These are phyloP conservation scores for Ascodesmis nigricans DNA, from an alignment of 495 filamentous ascomycete genomes.

Conservation along the genomic window DNA sequence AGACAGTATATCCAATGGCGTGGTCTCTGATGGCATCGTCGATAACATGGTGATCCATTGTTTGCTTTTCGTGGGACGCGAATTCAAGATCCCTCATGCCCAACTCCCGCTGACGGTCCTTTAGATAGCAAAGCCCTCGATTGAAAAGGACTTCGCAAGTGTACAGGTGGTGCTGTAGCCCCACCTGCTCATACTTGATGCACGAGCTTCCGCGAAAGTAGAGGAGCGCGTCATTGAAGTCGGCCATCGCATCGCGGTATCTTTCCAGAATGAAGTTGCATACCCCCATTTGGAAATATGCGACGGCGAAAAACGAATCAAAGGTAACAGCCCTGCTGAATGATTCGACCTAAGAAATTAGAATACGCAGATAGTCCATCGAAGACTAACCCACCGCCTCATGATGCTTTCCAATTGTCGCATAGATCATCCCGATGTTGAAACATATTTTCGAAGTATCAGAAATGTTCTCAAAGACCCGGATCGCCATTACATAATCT, in stretches of 20 bases:
- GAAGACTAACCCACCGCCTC: no score
- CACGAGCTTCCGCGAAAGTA: constrained; percentile 87
- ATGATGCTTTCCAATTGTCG: constrained; percentile 74
- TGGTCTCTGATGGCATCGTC: constrained; percentile 84
- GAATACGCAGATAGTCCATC: neutral
- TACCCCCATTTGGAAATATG: constrained; percentile 95
- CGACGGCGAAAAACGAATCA: constrained; percentile 86
- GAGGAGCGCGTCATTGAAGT: constrained; percentile 93
- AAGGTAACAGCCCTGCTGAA: constrained; percentile 75
- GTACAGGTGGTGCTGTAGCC: constrained; percentile 82
- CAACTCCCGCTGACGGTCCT: constrained; percentile 68
- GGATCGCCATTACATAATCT: constrained; percentile 65
- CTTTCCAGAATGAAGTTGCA: constrained; percentile 93
- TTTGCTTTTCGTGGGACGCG: constrained; percentile 82
- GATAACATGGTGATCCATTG: constrained; percentile 87
- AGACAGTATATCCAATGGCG: constrained; percentile 95
- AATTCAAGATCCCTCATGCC: constrained; percentile 79
- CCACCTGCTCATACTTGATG: constrained; percentile 94
- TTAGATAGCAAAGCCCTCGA: constrained; percentile 89
- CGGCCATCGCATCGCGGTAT: constrained; percentile 88
- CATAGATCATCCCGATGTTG: constrained; percentile 89
- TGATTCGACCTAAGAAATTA: constrained; percentile 84
- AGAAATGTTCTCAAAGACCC: constrained; percentile 54
- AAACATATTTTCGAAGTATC: constrained; percentile 93
- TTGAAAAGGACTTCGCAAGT: constrained; percentile 98